A percentile compares a stretch with the other conserved stretches of the same genome.
Evolutionary conservation across 1,284 basidiomycete species (phyloP).

Genomic region (Tilletiaria anomala): DNA sequence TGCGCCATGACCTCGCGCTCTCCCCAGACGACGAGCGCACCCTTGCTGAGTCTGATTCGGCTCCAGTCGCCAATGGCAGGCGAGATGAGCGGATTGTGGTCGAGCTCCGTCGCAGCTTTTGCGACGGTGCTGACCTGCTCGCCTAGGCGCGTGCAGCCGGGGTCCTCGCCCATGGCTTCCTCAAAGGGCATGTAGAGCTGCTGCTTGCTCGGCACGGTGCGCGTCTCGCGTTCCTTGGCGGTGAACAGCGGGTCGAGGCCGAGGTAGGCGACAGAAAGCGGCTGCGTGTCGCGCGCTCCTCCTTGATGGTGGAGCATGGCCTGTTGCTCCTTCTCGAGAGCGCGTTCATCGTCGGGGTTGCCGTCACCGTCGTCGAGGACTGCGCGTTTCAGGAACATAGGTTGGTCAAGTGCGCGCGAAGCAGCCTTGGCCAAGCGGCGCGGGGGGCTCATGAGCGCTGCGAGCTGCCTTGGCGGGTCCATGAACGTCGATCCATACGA

Average conservation of each 20-base stretch:
- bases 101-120: conserved; percentile 9
- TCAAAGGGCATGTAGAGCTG: conserved; percentile 14
- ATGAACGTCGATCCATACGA: too few species aligned
- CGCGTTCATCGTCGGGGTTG: not conserved
- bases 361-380: too few species aligned
- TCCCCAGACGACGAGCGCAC: conserved; percentile 31
- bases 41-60: conserved; percentile 14
- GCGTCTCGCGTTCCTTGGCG: conserved; percentile 12
- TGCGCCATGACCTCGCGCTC: conserved; percentile 26
- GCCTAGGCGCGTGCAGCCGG: too few species aligned
- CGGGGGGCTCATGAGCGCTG: too few species aligned
- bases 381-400: not conserved
- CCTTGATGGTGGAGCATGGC: too few species aligned
- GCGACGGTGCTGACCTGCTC: not conserved
- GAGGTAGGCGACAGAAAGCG: not conserved
- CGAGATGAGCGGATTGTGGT: conserved; percentile 20
- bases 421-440: not conserved
- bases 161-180: not conserved
- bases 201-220: conserved; percentile 9
- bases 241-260: conserved; percentile 24
- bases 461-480: too few species aligned
- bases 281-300: too few species aligned
- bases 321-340: not conserved
- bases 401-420: not conserved
- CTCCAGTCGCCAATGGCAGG: conserved; percentile 33